phyloP scores from a whole-genome alignment of 148 eudicot genomes.

The Gaultheria prostrata region DNA sequence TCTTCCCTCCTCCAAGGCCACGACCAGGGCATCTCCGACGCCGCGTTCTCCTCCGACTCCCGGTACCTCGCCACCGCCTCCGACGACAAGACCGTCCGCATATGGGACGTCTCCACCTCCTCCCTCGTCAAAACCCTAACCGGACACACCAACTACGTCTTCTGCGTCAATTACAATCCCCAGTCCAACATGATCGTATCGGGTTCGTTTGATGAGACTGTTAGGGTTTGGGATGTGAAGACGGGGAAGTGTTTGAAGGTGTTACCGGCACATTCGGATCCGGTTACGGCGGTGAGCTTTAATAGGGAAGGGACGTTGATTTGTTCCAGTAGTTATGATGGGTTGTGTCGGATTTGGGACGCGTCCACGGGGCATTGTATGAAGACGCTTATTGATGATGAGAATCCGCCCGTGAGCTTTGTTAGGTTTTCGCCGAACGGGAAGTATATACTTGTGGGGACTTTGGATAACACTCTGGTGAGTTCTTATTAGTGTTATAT shows the following conservation, averaged over 20 bases:
- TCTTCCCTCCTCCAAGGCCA: slow-evolving; percentile 55
- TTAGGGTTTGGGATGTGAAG: slow-evolving; percentile 91
- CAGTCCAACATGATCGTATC: slow-evolving; percentile 77
- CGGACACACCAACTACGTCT: slow-evolving; percentile 84
- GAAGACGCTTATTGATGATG: slow-evolving; percentile 93
- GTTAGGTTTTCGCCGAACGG: slow-evolving; percentile 92
- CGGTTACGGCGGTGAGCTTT: slow-evolving; percentile 73
- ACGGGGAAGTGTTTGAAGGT: slow-evolving; percentile 74
- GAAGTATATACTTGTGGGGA: slow-evolving; percentile 85
- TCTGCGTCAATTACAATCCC: slow-evolving; percentile 71
- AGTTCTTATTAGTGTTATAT: slow-evolving; percentile 1
- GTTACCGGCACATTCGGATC: slow-evolving; percentile 92
- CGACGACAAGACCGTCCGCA: slow-evolving; percentile 70
- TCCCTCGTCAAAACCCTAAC: slow-evolving; percentile 53
- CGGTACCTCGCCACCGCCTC: slow-evolving; percentile 79
- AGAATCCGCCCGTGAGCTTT: slow-evolving; percentile 88
- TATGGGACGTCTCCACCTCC: slow-evolving; percentile 63
- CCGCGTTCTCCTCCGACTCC: slow-evolving; percentile 75
- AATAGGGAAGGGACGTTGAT: slow-evolving; percentile 74
- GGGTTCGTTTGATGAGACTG: slow-evolving; percentile 88
- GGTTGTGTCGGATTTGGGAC: slow-evolving; percentile 93
- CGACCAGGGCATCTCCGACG: slow-evolving; percentile 80
- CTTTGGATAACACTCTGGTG: slow-evolving; percentile 90
- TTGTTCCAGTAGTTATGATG: slow-evolving; percentile 88
- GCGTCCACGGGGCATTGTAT: slow-evolving; percentile 92